Base-by-base conservation (phyloP, 148 eudicot species). In the Pouteria glomerata region DNA sequence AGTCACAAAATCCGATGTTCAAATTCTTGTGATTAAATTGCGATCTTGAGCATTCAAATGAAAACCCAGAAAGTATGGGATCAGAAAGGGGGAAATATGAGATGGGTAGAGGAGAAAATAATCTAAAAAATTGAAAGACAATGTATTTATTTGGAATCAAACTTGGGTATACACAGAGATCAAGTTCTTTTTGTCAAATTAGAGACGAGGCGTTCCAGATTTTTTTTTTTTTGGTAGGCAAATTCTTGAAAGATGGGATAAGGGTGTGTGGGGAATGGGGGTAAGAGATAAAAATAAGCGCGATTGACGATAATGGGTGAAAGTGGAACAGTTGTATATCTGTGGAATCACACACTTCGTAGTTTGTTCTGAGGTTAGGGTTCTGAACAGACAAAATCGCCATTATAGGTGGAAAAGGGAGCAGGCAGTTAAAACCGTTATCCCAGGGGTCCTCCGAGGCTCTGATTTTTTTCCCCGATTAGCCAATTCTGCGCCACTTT, bases 381-480 rank as follows among this genome's bases (percentile, higher is more conserved):
- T 30, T 69, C 62, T 69, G 74, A 69, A 62, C 13, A 65, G 66
- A 4, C 24, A 18, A 61, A 58, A 71, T 53, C 41, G 69, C 69
- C 74, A 39, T 0, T 24, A 27, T 16, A 48, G 72, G 72, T 59
- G 77, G 73, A 68, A 52, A 50, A 8, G 31, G 51, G 59, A 27
- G 45, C 24, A 18, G 62, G 58, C n/a, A 74, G 70, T 63, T 63
- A 24, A 53, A 73, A 73, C 57, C 69, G 59, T 63, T 71, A 30
- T 6, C 1, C 10, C 1, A n/a, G n/a, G n/a, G n/a, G n/a, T n/a
- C n/a, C n/a, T n/a, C n/a, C n/a, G n/a, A n/a, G n/a, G n/a, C n/a
- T n/a, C n/a, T n/a, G n/a, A n/a, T n/a, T n/a, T n/a, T n/a, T n/a
- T n/a, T n/a, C n/a, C n/a, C n/a, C n/a, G n/a, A n/a, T n/a, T n/a